Percentiles rank a stretch among this genome's conserved stretches.
Evolutionary conservation across 2,329 filamentous ascomycete species (phyloP).

Genomic region (Leptographium galeiforme): DNA sequence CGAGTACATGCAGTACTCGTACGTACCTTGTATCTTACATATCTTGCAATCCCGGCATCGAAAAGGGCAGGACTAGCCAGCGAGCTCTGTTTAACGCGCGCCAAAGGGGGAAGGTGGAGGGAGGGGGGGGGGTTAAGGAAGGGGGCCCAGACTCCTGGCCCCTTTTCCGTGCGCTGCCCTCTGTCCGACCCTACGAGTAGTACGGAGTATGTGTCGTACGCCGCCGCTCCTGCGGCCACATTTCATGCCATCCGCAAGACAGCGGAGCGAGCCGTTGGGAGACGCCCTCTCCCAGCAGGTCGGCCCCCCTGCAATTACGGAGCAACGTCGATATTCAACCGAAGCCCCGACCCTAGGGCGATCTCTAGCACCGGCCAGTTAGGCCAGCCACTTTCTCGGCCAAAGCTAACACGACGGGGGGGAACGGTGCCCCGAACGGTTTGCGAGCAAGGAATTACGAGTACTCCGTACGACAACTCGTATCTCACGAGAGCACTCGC

Average conservation of each 20-base stretch:
- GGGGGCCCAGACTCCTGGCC: background rate
- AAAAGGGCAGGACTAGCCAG: background rate
- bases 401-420: background rate
- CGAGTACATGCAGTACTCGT: background rate
- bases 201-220: too few species aligned
- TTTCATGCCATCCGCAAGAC: too few species aligned
- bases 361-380: background rate
- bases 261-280: too few species aligned
- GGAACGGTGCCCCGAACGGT: background rate
- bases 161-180: background rate
- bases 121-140: too few species aligned
- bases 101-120: background rate
- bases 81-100: background rate
- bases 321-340: background rate
- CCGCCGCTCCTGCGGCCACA: background rate
- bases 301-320: conserved; percentile 1
- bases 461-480: too few species aligned
- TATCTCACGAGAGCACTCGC: too few species aligned
- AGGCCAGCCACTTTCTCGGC: background rate
- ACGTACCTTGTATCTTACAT: background rate
- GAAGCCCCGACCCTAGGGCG: background rate
- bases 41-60: background rate
- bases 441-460: too few species aligned
- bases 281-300: background rate
- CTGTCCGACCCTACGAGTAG: background rate